Conservation (phyloP, 345 rosid genomes). For the Excoecaria agallocha region DNA sequence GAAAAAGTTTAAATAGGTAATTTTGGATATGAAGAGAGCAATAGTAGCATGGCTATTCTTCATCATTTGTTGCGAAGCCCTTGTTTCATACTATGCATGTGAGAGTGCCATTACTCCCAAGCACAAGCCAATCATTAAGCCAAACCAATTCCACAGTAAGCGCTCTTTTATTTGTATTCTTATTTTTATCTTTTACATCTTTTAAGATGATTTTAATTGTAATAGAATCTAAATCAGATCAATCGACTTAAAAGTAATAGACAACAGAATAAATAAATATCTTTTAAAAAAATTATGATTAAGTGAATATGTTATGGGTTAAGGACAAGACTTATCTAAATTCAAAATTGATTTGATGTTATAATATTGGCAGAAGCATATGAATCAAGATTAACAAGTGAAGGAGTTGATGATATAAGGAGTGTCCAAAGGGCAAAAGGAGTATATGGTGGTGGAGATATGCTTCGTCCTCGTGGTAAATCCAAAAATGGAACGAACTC, state of each 20-base stretch:
- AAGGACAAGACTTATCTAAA: no score
- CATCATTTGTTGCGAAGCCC: neutral
- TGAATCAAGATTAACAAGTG: neutral
- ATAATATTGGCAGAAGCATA: neutral
- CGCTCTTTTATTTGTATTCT: neutral
- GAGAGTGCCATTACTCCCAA: neutral
- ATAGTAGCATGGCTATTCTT: neutral
- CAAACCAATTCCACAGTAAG: neutral
- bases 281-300: no score
- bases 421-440: slow-evolving; percentile 18
- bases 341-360: neutral
- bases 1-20: neutral
- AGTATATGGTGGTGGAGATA: slow-evolving; percentile 28
- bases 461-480: slow-evolving; percentile 15
- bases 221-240: neutral
- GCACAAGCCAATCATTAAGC: neutral
- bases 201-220: neutral
- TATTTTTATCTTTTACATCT: no score
- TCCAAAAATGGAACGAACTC: slow-evolving; percentile 2
- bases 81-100: neutral
- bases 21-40: neutral
- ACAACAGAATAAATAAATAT: no score
- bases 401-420: neutral
- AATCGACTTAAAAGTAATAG: no score
- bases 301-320: neutral